Conservation (phyloP, 176 grass and related monocot species). For the Zoysia japonica region DNA sequence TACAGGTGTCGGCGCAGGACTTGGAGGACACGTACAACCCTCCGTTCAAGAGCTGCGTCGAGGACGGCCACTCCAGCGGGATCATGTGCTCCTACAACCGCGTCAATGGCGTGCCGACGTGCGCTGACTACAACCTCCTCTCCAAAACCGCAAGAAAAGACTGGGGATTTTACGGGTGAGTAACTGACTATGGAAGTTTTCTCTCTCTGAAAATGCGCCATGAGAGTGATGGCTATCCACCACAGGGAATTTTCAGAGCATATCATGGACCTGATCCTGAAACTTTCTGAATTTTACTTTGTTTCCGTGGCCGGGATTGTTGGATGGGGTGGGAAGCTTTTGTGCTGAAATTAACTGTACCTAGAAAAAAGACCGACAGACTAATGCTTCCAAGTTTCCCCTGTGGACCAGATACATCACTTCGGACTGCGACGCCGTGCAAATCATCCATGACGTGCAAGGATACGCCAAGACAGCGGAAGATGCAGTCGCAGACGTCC, state of each 20-base stretch:
- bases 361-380: not conserved
- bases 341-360: not conserved
- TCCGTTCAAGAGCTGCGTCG: constrained; percentile 69
- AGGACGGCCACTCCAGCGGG: constrained; percentile 53
- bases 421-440: constrained; percentile 87
- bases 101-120: constrained; percentile 68
- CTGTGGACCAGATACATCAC: constrained; percentile 70
- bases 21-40: constrained; percentile 76
- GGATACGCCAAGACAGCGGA: constrained; percentile 74
- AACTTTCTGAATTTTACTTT: not conserved
- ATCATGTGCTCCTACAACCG: constrained; percentile 76
- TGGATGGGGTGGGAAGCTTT: too few species aligned
- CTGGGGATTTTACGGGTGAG: constrained; percentile 66
- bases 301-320: not conserved
- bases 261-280: not conserved
- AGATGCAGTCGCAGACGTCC: constrained; percentile 88
- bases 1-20: constrained; percentile 52
- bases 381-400: constrained; percentile 32
- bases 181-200: too few species aligned
- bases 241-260: constrained; percentile 1
- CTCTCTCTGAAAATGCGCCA: not conserved
- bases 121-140: constrained; percentile 55
- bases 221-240: not conserved
- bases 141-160: constrained; percentile 42
- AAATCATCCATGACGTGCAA: constrained; percentile 63